A percentile compares a stretch with the other conserved stretches of the same genome.
phyloP scores from a whole-genome alignment of 228 moss, liverwort and hornwort genomes.

The Sphagnum fallax region DNA sequence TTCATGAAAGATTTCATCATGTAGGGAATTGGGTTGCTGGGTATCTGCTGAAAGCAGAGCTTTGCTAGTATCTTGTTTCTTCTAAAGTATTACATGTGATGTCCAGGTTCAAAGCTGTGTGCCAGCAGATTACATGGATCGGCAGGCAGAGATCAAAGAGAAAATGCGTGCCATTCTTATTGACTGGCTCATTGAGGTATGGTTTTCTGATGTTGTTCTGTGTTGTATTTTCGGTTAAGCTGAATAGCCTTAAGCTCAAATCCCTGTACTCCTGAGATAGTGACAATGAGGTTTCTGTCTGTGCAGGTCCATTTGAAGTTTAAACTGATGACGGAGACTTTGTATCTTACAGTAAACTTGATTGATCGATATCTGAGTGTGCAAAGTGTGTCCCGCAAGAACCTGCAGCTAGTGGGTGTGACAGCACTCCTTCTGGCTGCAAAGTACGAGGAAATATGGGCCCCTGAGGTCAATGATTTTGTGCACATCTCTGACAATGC shows the following conservation, averaged over 20 bases:
- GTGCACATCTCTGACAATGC: constrained; percentile 94
- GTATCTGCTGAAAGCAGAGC: too few species aligned
- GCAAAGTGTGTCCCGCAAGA: constrained; percentile 69
- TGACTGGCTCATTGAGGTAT: constrained; percentile 53
- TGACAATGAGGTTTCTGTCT: too few species aligned
- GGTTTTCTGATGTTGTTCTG: neutral
- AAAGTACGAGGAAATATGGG: constrained; percentile 95
- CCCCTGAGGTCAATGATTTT: constrained; percentile 76
- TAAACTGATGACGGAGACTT: constrained; percentile 82
- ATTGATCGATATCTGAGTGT: constrained; percentile 79
- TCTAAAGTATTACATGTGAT: neutral
- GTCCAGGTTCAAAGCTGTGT: constrained; percentile 35
- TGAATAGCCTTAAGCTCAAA: neutral
- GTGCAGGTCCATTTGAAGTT: constrained; percentile 79
- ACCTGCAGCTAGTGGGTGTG: constrained; percentile 81
- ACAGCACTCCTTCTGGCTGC: constrained; percentile 96
- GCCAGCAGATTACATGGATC: constrained; percentile 42
- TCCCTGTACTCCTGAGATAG: too few species aligned
- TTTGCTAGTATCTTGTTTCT: neutral
- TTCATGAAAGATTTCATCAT: constrained; percentile 11
- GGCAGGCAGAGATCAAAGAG: constrained; percentile 51
- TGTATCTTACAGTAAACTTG: constrained; percentile 78
- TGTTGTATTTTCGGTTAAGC: neutral
- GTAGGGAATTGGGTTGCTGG: too few species aligned
- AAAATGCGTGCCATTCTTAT: constrained; percentile 65